Conservation (phyloP, 306 rosid species). For the Castanea crenata region DNA sequence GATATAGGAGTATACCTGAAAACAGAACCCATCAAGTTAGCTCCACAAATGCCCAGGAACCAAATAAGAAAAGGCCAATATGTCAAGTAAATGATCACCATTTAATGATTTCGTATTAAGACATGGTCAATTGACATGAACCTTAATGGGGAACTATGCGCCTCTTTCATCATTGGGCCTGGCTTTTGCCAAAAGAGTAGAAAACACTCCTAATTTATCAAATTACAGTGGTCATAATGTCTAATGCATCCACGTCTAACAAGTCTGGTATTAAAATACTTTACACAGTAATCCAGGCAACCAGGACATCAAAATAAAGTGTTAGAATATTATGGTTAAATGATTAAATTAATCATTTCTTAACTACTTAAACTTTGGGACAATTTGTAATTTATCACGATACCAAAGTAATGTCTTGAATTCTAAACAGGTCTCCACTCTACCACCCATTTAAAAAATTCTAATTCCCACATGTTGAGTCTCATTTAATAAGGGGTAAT, state of each 20-base stretch:
- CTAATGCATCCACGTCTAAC: neutral
- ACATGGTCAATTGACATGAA: neutral
- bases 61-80: conserved; percentile 9
- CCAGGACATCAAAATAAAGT: neutral
- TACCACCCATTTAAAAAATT: no score
- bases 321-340: no score
- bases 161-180: neutral
- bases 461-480: no score
- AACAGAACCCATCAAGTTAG: conserved; percentile 16
- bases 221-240: neutral
- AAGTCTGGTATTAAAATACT: neutral
- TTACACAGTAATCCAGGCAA: neutral
- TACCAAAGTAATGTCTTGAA: no score
- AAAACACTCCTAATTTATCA: neutral
- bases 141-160: neutral
- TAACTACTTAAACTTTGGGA: no score
- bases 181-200: neutral
- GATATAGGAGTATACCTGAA: conserved; percentile 96
- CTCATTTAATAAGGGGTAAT: no score
- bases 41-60: conserved; percentile 14
- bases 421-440: no score
- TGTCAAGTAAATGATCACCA: neutral
- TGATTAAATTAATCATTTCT: no score
- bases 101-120: neutral
- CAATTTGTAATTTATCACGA: no score